These are phyloP conservation scores for Jackrogersella multiformis DNA, from an alignment of 495 filamentous ascomycete species.

Conservation along the genomic window DNA sequence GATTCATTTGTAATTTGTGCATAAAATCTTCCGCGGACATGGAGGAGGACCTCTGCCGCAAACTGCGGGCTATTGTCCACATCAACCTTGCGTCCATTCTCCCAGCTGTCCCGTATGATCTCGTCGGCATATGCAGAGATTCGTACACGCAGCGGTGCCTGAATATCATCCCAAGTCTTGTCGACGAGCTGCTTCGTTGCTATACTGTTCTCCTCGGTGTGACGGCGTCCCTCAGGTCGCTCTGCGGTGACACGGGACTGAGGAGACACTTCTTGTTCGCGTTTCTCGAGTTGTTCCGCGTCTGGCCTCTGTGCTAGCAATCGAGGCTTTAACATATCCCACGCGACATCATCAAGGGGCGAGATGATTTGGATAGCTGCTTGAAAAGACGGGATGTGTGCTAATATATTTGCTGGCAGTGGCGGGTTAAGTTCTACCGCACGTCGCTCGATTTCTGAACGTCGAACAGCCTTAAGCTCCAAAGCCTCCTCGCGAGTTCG, in stretches of 20 bases:
- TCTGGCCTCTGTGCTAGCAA: slow-evolving; percentile 68
- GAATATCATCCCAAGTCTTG: slow-evolving; percentile 72
- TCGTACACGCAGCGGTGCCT: slow-evolving; percentile 67
- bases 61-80: slow-evolving; percentile 69
- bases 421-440: slow-evolving; percentile 70
- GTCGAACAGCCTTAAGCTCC: slow-evolving; percentile 66
- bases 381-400: slow-evolving; percentile 73
- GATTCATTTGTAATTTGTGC: slow-evolving; percentile 62
- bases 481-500: slow-evolving; percentile 57
- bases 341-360: slow-evolving; percentile 69
- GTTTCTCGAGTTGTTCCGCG: slow-evolving; percentile 64
- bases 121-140: slow-evolving; percentile 71
- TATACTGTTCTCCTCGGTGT: slow-evolving; percentile 45
- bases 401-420: slow-evolving; percentile 64
- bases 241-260: slow-evolving; percentile 13
- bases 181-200: slow-evolving; percentile 68
- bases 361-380: slow-evolving; percentile 72
- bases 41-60: slow-evolving; percentile 70
- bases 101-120: slow-evolving; percentile 67
- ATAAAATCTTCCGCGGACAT: slow-evolving; percentile 71
- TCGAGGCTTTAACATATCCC: slow-evolving; percentile 71
- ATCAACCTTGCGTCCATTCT: slow-evolving; percentile 62
- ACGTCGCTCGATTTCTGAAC: slow-evolving; percentile 73
- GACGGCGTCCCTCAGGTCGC: slow-evolving; percentile 18
- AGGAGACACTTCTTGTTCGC: slow-evolving; percentile 51